A percentile compares a stretch with the other conserved stretches of the same genome.
These are phyloP conservation scores for Xylariaceae sp. DNA, from an alignment of 2,329 filamentous ascomycete species.

Conservation along the genomic window DNA sequence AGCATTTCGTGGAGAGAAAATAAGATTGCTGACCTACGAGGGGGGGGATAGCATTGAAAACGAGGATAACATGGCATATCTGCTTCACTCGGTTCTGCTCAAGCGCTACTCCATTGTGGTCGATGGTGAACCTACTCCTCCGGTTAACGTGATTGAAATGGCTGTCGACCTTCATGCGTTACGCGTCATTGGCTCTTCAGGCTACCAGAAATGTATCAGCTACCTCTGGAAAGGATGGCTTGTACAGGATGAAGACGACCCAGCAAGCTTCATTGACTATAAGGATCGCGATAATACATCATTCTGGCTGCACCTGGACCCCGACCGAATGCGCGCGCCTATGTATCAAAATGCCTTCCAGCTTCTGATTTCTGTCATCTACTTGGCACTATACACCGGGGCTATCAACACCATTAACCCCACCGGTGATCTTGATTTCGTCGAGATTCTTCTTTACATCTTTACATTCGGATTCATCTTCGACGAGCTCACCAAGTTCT, in stretches of 20 bases:
- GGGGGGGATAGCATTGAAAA: conserved; percentile 70
- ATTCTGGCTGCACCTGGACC: conserved; percentile 85
- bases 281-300: conserved; percentile 77
- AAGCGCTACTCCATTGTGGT: conserved; percentile 85
- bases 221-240: conserved; percentile 97
- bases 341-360: conserved; percentile 92
- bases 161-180: conserved; percentile 92
- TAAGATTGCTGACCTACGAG: background rate
- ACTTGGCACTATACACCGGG: conserved; percentile 82
- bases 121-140: conserved; percentile 72
- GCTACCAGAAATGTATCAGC: conserved; percentile 93
- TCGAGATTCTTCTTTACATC: conserved; percentile 84
- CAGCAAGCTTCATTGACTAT: conserved; percentile 88
- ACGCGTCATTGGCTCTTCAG: conserved; percentile 85
- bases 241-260: conserved; percentile 92
- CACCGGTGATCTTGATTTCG: conserved; percentile 79
- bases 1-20: background rate
- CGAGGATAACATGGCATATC: conserved; percentile 78
- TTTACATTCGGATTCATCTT: conserved; percentile 92
- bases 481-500: conserved; percentile 87
- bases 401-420: conserved; percentile 95
- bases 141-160: conserved; percentile 89
- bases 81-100: conserved; percentile 81
- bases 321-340: conserved; percentile 91
- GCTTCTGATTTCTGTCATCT: conserved; percentile 82